These are phyloP conservation scores for Aristolochia contorta DNA, from an alignment of 164 flowering plant genomes.

Conservation along the genomic window DNA sequence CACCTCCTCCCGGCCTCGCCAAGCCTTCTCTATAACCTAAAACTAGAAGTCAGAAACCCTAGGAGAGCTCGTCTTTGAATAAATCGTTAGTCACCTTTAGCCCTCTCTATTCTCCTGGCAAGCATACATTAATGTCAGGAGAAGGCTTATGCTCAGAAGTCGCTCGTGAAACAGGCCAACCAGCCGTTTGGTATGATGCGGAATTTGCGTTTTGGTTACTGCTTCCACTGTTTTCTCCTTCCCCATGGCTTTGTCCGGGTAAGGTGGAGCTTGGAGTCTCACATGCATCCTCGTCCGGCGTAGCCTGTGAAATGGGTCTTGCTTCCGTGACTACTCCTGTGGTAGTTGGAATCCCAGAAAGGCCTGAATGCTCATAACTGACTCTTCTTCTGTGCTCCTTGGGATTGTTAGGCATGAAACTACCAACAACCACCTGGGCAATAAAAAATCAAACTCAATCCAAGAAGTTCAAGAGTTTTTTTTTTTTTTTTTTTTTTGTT, in stretches of 20 bases:
- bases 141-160: conserved; percentile 30
- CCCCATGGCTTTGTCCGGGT: conserved; percentile 29
- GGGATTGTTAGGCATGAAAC: conserved; percentile 48
- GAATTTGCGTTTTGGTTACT: conserved; percentile 18
- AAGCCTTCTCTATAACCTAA: background rate
- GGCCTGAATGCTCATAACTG: conserved; percentile 17
- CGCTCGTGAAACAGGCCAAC: conserved; percentile 29
- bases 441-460: conserved; percentile 2
- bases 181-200: conserved; percentile 17
- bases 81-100: background rate
- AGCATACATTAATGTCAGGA: conserved; percentile 53
- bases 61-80: background rate
- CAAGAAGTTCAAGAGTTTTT: background rate
- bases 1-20: too few species aligned
- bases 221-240: conserved; percentile 21
- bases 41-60: background rate
- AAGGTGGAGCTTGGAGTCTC: conserved; percentile 22
- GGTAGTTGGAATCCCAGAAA: conserved; percentile 15
- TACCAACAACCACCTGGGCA: conserved; percentile 63
- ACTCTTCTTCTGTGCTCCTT: conserved; percentile 37
- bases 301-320: conserved; percentile 41
- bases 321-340: conserved; percentile 34
- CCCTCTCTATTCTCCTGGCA: conserved; percentile 24
- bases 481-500: background rate
- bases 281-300: conserved; percentile 22